Conservation (phyloP, 116 monocot species). For the Cymodocea nodosa region DNA sequence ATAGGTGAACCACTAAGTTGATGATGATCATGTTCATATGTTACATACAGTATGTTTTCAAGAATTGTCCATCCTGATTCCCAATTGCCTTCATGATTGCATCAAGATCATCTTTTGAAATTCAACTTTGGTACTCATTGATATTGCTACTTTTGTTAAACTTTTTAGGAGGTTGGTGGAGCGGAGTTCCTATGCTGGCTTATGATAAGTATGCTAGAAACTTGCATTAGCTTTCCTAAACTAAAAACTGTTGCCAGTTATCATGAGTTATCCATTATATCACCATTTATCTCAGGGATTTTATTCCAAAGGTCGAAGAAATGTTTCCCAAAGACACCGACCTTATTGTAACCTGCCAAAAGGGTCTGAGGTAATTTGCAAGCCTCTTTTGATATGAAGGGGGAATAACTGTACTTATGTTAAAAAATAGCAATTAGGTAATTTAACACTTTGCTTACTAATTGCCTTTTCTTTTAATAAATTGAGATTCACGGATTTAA, state of each 20-base stretch:
- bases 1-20: too few species aligned
- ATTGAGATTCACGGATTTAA: too few species aligned
- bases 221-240: not conserved
- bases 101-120: too few species aligned
- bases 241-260: not conserved
- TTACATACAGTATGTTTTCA: too few species aligned
- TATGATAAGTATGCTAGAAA: slow-evolving; percentile 47
- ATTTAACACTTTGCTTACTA: not conserved
- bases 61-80: too few species aligned
- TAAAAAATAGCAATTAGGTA: not conserved
- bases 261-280: not conserved
- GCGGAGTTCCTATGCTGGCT: slow-evolving; percentile 45
- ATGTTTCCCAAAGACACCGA: slow-evolving; percentile 73
- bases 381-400: too few species aligned
- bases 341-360: slow-evolving; percentile 81
- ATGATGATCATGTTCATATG: too few species aligned
- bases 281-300: slow-evolving; percentile 30
- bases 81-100: too few species aligned
- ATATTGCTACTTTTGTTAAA: not conserved
- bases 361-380: slow-evolving; percentile 54
- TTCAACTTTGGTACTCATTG: too few species aligned
- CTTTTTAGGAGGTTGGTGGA: slow-evolving; percentile 86
- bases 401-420: too few species aligned
- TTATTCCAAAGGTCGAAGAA: slow-evolving; percentile 61
- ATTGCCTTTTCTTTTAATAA: not conserved